phyloP scores from a whole-genome alignment of 2,329 filamentous ascomycete genomes.

The Didymella glomerata region DNA sequence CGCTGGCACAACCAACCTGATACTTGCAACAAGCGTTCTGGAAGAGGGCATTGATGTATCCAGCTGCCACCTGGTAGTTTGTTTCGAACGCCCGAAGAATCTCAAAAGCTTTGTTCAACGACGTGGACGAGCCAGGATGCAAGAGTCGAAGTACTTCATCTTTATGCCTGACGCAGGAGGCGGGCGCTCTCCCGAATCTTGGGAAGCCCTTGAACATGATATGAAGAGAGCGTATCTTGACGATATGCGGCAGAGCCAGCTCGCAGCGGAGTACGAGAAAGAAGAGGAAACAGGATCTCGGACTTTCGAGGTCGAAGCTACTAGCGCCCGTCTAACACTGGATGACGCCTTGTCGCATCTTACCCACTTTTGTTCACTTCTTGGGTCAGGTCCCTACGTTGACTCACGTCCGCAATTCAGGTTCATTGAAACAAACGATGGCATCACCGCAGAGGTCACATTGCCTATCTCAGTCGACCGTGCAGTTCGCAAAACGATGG shows the following conservation, averaged over 20 bases:
- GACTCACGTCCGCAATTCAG: slow-evolving; percentile 75
- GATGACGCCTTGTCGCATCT: slow-evolving; percentile 79
- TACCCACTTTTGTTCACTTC: slow-evolving; percentile 77
- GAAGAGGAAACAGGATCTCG: slow-evolving; percentile 58
- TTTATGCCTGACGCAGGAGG: slow-evolving; percentile 53
- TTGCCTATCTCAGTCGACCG: slow-evolving; percentile 76
- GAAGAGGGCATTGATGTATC: slow-evolving; percentile 70
- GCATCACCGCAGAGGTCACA: slow-evolving; percentile 67
- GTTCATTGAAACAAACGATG: slow-evolving; percentile 48
- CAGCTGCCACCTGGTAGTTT: slow-evolving; percentile 71
- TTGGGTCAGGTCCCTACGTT: slow-evolving; percentile 67
- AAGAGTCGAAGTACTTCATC: slow-evolving; percentile 64
- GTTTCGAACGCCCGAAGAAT: slow-evolving; percentile 68
- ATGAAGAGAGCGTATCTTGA: slow-evolving; percentile 77
- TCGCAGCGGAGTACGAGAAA: slow-evolving; percentile 55
- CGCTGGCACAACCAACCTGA: slow-evolving; percentile 62
- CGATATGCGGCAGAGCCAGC: slow-evolving; percentile 62
- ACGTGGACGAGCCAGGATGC: slow-evolving; percentile 68
- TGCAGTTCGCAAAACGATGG: slow-evolving; percentile 63
- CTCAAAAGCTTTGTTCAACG: slow-evolving; percentile 72
- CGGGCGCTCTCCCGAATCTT: slow-evolving; percentile 58
- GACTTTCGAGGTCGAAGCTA: slow-evolving; percentile 33
- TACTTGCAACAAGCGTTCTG: slow-evolving; percentile 65
- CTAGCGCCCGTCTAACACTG: slow-evolving; percentile 72
- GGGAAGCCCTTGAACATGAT: slow-evolving; percentile 72